Evolutionary conservation across 1,284 basidiomycete species (phyloP).

Genomic region (Spongiforma sp.): DNA sequence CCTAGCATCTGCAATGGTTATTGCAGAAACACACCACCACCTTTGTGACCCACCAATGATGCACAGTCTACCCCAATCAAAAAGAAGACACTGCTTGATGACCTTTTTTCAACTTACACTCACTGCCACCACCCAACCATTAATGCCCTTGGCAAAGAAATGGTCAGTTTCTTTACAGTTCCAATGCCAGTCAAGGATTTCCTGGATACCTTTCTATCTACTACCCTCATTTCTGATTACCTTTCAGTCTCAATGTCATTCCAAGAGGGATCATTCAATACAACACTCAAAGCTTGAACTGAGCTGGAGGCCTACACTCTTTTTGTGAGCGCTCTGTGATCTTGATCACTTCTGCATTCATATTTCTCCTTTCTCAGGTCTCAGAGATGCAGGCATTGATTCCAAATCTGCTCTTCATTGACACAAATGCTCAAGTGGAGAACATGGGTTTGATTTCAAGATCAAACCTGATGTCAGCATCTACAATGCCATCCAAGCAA

Average conservation of each 20-base stretch:
- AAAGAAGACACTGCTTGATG: not conserved
- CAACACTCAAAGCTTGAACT: not conserved
- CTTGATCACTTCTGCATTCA: not conserved
- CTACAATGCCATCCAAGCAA: not conserved
- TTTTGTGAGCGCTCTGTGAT: not conserved
- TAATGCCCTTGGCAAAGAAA: not conserved
- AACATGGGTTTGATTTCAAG: not conserved
- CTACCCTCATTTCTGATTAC: not conserved
- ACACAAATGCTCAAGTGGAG: not conserved
- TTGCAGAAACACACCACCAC: too few relatives aligned
- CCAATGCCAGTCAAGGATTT: not conserved
- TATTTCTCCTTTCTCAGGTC: not conserved
- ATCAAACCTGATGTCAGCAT: slow-evolving; percentile 1
- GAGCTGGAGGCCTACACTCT: not conserved
- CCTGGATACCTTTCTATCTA: not conserved
- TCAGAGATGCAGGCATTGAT: not conserved
- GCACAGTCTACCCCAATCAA: too few relatives aligned
- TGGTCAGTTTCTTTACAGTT: not conserved
- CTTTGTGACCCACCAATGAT: too few relatives aligned
- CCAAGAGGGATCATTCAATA: not conserved
- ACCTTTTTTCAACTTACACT: not conserved
- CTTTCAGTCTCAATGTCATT: not conserved
- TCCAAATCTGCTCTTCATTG: not conserved
- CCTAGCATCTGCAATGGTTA: too few relatives aligned
- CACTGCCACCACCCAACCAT: not conserved